Evolutionary conservation across 2,329 filamentous ascomycete species (phyloP), one percentile per base, ranked within the genome.

Genomic region (Penicillium frequentans): DNA sequence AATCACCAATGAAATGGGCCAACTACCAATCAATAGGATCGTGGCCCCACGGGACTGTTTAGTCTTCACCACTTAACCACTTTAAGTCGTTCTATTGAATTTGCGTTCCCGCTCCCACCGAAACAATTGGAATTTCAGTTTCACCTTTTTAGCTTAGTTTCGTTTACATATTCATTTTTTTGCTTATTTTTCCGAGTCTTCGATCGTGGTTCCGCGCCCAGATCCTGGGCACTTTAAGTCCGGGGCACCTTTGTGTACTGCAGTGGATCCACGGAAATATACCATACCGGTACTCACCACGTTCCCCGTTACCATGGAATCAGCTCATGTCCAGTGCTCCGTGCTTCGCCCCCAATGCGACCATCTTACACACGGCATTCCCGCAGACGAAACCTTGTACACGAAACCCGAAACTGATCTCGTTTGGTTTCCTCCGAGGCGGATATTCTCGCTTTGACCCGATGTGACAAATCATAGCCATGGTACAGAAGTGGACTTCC

Each of bases 41-140:
- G 44, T 14, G 26, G 19, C 31, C 46, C 54, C 43, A 51, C 42
- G 53, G 49, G 35, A 51, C 27, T 29, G 24, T 53, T 57, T 60
- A 60, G 60, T 53, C 60, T 62, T 62, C 54, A 23, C 21, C 46
- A 45, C 57, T 56, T 54, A 27, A 7, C 60, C 60, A 16, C 16
- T 46, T 44, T 42, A 14, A 31, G 29, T 21, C 39, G 49, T n/a
- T 54, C 51, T 62, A 60, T 60, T 62, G 57, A 52, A 44, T 50
- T 50, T 49, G 55, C 46, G 49, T 57, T 49, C 51, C 59, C 52
- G 45, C 45, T 11, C 14, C 47, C 11, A 26, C 33, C 21, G 29
- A 50, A 42, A 50, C 37, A 42, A 23, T 23, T 31, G 7, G 26
- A 43, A 49, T 35, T 49, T 35, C 47, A 10, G 27, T 50, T 50